Evolutionary conservation across 257 asterid genomes (phyloP).

Genomic region (Primulina eburnea): DNA sequence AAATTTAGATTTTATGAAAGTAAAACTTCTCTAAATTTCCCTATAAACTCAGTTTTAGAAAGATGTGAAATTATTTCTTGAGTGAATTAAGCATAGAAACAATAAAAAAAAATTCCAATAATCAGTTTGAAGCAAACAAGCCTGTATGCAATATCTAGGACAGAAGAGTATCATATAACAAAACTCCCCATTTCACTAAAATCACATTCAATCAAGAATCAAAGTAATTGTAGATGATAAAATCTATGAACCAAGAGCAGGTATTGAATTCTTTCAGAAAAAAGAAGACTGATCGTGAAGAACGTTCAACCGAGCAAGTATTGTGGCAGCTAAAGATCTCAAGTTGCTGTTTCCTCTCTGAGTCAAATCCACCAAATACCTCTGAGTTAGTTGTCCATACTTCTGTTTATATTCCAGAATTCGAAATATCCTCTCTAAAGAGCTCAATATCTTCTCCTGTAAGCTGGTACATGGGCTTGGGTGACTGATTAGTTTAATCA

Average conservation of each 20-base stretch:
- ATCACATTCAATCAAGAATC: not conserved
- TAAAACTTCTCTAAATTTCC: too few species aligned
- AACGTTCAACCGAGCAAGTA: conserved; percentile 56
- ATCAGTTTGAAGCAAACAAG: too few species aligned
- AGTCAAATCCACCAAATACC: conserved; percentile 58
- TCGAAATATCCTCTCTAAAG: conserved; percentile 57
- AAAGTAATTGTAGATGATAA: too few species aligned
- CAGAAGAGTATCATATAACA: too few species aligned
- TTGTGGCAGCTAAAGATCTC: conserved; percentile 54
- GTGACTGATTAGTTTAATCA: conserved; percentile 45
- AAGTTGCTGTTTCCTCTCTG: conserved; percentile 43
- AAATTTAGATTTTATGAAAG: too few species aligned
- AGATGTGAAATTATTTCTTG: too few species aligned
- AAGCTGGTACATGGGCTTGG: conserved; percentile 40
- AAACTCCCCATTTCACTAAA: too few species aligned
- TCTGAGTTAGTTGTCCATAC: conserved; percentile 44
- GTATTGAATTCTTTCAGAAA: conserved; percentile 22
- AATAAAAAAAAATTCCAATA: too few species aligned
- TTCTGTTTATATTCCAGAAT: conserved; percentile 42
- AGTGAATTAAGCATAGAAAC: too few species aligned
- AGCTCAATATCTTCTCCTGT: conserved; percentile 53
- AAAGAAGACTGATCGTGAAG: conserved; percentile 53
- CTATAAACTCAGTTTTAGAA: too few species aligned
- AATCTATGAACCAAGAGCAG: not conserved
- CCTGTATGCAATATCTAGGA: too few species aligned